Conservation (phyloP, 176 grass and related monocot species). For the Elaeis guineensis region DNA sequence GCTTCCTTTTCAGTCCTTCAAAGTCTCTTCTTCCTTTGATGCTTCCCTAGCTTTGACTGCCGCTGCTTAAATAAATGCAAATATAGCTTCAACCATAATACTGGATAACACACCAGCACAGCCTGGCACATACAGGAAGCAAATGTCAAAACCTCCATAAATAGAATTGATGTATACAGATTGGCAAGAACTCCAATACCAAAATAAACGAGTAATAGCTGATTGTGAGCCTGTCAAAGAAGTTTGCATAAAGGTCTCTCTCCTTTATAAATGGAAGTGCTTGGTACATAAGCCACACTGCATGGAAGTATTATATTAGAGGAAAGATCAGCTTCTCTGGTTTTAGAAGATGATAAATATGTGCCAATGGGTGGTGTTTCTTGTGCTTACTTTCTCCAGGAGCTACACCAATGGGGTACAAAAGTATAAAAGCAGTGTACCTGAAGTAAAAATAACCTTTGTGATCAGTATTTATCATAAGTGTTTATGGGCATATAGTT, state of each 20-base stretch:
- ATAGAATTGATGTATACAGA: too few relatives aligned
- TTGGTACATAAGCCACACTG: slow-evolving; percentile 90
- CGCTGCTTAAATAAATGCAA: slow-evolving; percentile 87
- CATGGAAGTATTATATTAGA: background rate
- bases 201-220: slow-evolving; percentile 77
- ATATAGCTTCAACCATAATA: slow-evolving; percentile 83
- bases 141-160: background rate
- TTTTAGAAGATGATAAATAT: slow-evolving; percentile 1
- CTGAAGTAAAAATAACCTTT: slow-evolving; percentile 21
- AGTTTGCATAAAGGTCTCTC: slow-evolving; percentile 53
- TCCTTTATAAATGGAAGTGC: slow-evolving; percentile 76
- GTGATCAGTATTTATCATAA: background rate
- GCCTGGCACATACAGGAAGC: slow-evolving; percentile 25
- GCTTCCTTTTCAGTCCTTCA: slow-evolving; percentile 13
- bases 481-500: background rate
- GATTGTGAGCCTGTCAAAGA: slow-evolving; percentile 59
- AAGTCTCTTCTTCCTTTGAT: slow-evolving; percentile 39
- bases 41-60: slow-evolving; percentile 55
- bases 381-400: slow-evolving; percentile 84
- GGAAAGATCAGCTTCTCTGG: background rate
- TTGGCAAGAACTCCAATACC: slow-evolving; percentile 19
- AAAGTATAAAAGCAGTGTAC: slow-evolving; percentile 86
- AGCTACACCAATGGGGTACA: slow-evolving; percentile 85
- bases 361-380: background rate
- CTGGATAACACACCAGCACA: slow-evolving; percentile 56